Base-by-base conservation (phyloP, 345 rosid species). In the Dipteronia sinensis region DNA sequence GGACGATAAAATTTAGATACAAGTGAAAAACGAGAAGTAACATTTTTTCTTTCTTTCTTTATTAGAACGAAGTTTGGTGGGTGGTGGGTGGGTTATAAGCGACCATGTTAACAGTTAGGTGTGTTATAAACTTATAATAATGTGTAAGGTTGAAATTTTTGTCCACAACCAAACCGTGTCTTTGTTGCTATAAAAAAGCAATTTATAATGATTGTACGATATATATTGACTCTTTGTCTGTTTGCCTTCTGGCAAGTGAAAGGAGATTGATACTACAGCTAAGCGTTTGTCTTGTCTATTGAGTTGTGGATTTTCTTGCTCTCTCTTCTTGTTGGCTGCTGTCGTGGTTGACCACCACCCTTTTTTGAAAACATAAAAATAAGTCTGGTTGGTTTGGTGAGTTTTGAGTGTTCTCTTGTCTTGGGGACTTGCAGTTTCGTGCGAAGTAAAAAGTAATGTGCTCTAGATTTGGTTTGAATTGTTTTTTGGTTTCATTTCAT, bases 301-400 rank as follows among this genome's bases (percentile, higher is more conserved):
- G 72, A n/a, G 25, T n/a, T 58, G 61, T 69, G 51, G 59, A 19
- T 65, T 55, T 58, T 73, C 59, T 63, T 79, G 59, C 73, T 82
- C 20, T 47, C 62, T 31, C 38, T 31, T 31, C 38, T 65, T 65
- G 71, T 17, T 13, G 62, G 72, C 3, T 3, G 46, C 56, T 82
- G 82, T 79, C 85, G 42, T 56, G 55, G 71, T 77, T 80, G 83
- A 80, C 83, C 62, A n/a, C 65, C 59, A 70, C 70, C 77, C 19
- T 47, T n/a, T 38, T 38, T 58, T 42, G 47, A 17, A 17, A 49
- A 34, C 47, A 17, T 13, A n/a, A 59, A 10, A 73, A 13, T 12
- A 40, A 65, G 67, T 70, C 71, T 49, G 11, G 25, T 31, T 53
- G 61, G 61, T 69, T 69, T 27, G 34, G 59, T 71, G 31, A 2